Conservation (phyloP, 495 filamentous ascomycete species). For the Lichina pygmaea region DNA sequence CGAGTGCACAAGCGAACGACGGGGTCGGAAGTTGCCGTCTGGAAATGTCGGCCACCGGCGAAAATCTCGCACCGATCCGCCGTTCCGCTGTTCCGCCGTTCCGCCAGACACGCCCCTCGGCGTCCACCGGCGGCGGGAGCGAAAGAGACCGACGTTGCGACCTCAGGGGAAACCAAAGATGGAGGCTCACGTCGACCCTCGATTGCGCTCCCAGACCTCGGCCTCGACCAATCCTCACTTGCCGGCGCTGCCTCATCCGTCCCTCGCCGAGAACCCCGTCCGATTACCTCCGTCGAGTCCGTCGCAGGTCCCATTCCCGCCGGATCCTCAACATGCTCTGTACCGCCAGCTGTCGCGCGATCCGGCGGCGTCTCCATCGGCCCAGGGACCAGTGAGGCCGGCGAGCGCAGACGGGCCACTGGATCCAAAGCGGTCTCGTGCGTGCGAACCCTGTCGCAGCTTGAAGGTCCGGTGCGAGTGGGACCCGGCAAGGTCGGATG, state of each 20-base stretch:
- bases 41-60: no score
- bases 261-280: neutral
- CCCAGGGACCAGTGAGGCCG: neutral
- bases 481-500: conserved; percentile 30
- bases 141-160: no score
- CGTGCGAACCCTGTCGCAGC: conserved; percentile 74
- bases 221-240: neutral
- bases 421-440: conserved; percentile 56
- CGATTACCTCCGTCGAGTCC: neutral
- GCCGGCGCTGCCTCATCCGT: neutral
- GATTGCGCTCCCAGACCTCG: neutral
- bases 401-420: neutral
- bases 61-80: no score
- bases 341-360: neutral
- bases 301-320: neutral
- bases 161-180: neutral
- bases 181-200: neutral
- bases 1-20: no score
- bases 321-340: neutral
- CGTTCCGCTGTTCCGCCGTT: no score
- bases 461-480: conserved; percentile 81
- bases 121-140: no score
- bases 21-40: no score
- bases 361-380: neutral
- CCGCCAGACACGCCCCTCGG: no score